Evolutionary conservation across 176 grass and related monocot genomes (phyloP).

Genomic region (Triticum urartu): DNA sequence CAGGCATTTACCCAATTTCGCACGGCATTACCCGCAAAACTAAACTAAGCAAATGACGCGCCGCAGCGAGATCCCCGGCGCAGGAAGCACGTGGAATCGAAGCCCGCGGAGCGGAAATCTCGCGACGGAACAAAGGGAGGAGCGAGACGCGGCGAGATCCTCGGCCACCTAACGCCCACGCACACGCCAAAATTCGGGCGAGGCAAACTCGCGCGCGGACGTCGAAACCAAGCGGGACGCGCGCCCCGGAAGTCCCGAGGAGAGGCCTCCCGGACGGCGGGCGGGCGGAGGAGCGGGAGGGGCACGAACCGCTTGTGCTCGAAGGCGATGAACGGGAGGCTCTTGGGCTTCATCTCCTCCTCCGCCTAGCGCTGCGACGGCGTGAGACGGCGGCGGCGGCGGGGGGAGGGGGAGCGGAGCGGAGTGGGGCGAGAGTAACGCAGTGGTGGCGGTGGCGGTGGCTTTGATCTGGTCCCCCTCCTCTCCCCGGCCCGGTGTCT

Average conservation of each 20-base stretch:
- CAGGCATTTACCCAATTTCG: not conserved
- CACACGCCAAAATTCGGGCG: not conserved
- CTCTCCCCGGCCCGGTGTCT: not conserved
- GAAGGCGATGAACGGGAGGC: slow-evolving; percentile 83
- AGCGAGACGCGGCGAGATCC: not conserved
- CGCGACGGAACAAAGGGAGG: not conserved
- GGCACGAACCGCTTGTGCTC: slow-evolving; percentile 80
- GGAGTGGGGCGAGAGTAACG: not conserved
- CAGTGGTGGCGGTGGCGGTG: not conserved
- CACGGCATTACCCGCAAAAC: slow-evolving; percentile 28
- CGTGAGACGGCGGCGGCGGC: not conserved
- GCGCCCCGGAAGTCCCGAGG: not conserved
- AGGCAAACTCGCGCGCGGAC: not conserved
- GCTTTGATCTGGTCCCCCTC: slow-evolving; percentile 24
- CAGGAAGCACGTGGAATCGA: not conserved
- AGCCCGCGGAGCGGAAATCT: not conserved
- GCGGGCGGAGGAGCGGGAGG: not conserved
- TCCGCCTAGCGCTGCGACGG: not conserved
- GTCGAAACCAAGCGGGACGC: not conserved
- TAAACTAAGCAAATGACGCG: not conserved
- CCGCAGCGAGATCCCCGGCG: slow-evolving; percentile 31
- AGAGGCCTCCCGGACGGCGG: not conserved
- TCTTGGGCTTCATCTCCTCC: slow-evolving; percentile 73
- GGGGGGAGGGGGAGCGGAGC: not conserved
- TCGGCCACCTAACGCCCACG: not conserved